Conservation (phyloP, 2,329 filamentous ascomycete species). For the Diaporthe velutina region DNA sequence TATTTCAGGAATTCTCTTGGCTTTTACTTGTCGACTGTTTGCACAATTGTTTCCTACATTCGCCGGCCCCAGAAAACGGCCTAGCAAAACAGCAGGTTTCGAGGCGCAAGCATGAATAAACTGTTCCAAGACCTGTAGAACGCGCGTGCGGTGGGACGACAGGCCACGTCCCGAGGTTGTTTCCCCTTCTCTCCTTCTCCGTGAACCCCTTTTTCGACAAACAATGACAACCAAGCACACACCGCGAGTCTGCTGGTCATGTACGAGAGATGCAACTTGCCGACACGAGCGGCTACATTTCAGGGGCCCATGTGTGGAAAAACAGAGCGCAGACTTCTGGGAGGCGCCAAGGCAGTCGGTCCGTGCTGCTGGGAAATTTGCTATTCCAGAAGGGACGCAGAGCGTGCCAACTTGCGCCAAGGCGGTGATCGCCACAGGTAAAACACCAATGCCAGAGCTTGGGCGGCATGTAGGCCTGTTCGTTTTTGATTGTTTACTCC, state of each 20-base stretch:
- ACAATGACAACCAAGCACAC: neutral
- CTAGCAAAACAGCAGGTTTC: neutral
- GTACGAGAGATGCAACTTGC: neutral
- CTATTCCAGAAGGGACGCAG: neutral
- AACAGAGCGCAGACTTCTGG: neutral
- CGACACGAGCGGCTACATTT: neutral
- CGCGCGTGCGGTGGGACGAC: neutral
- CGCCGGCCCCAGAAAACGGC: neutral
- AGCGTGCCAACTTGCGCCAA: neutral
- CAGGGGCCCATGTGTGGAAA: neutral
- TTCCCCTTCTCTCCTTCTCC: neutral
- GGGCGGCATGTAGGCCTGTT: neutral
- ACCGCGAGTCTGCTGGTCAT: neutral
- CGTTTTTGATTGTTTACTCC: neutral
- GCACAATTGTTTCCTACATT: neutral
- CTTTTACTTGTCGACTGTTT: conserved; percentile 3
- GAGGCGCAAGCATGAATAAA: neutral
- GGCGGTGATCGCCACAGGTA: neutral
- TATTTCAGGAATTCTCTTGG: conserved; percentile 4
- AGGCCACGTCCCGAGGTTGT: neutral
- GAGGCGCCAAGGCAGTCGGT: neutral
- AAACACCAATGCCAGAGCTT: neutral
- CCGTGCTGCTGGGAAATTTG: conserved; percentile 4
- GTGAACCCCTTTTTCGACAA: neutral
- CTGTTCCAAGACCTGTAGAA: neutral